phyloP scores from a whole-genome alignment of 2,329 filamentous ascomycete species.

The Dendryphion nanum region DNA sequence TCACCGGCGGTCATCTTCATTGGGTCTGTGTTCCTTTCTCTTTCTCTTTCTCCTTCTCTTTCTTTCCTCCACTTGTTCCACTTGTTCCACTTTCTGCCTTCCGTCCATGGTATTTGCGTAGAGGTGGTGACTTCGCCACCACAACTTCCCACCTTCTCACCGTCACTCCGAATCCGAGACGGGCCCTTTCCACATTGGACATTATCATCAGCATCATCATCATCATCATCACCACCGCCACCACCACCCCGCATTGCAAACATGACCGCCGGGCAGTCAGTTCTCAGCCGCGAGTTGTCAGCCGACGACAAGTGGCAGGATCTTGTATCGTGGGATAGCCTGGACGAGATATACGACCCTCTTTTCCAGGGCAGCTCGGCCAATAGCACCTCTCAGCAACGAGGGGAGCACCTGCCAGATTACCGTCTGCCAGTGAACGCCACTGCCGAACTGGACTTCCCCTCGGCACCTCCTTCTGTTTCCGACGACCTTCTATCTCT shows the following conservation, averaged over 20 bases:
- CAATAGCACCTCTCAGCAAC: conserved; percentile 8
- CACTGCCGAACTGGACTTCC: conserved; percentile 19
- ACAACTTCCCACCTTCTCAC: neutral
- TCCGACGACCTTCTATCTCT: conserved; percentile 23
- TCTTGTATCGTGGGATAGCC: conserved; percentile 26
- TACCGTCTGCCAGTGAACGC: conserved; percentile 20
- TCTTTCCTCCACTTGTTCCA: neutral
- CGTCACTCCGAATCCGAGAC: conserved; percentile 1
- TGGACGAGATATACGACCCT: conserved; percentile 25
- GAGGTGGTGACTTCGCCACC: neutral
- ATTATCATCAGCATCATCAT: neutral
- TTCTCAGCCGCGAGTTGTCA: conserved; percentile 13
- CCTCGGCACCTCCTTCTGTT: conserved; percentile 24
- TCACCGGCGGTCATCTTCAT: neutral
- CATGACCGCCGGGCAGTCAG: neutral
- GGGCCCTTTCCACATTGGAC: conserved; percentile 19
- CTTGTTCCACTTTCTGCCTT: neutral
- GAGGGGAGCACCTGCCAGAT: conserved; percentile 9
- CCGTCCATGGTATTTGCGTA: neutral
- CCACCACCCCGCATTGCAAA: neutral
- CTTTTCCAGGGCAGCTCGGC: conserved; percentile 20
- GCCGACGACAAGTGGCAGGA: conserved; percentile 28
- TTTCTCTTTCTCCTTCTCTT: neutral
- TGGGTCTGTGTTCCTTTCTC: neutral
- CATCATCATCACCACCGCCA: too few species aligned